Base-by-base conservation (phyloP, 768 basidiomycete genomes). In the Baorangia bicolor region DNA sequence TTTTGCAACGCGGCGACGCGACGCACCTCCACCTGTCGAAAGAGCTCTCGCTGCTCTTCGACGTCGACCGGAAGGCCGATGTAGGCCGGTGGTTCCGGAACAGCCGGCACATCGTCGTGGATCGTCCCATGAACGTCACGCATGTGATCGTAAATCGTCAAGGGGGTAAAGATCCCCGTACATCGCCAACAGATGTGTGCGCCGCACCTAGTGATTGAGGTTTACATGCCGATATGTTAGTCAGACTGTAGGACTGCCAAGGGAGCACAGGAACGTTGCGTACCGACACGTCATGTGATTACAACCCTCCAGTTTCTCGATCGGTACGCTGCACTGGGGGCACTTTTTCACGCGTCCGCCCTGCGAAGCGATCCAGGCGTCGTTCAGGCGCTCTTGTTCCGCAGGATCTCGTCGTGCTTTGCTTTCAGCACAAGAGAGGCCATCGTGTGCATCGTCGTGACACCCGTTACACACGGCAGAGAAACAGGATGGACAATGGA, bases 181-280 rank as follows among this genome's bases (percentile, higher is more conserved):
- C 85, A 86, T 9, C 68, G 67, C 91, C 90, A 92, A 59, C 90
- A 92, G 2, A 87, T 85, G 67, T 92, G 90, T 1, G 85, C 87
- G 45, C 81, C 77, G 66, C 90, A 92, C 45, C 80, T 85, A 33
- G 21, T 10, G 18, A 31, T 23, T 23, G 2, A n/a, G 1, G 18
- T 35, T 11, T 27, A 25, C 18, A 18, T 14, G 11, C 4, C 1
- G 1, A 38, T 12, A 14, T 5, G n/a, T 44, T 0, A 14, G 30
- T 31, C 7, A 16, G 9, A 23, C 13, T 0, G 5, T 21, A 13
- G 2, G 20, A 18, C 11, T 13, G n/a, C 2, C 30, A 8, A 27
- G 4, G 18, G 13, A 7, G 2, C 23, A 44, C 2, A 6, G 41
- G 8, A 28, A 48, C 3, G 16, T 13, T 8, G 28, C 68, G 16